These are phyloP conservation scores for Trypanosoma cruzi DNA, from an alignment of 208 protist species.

Conservation along the genomic window DNA sequence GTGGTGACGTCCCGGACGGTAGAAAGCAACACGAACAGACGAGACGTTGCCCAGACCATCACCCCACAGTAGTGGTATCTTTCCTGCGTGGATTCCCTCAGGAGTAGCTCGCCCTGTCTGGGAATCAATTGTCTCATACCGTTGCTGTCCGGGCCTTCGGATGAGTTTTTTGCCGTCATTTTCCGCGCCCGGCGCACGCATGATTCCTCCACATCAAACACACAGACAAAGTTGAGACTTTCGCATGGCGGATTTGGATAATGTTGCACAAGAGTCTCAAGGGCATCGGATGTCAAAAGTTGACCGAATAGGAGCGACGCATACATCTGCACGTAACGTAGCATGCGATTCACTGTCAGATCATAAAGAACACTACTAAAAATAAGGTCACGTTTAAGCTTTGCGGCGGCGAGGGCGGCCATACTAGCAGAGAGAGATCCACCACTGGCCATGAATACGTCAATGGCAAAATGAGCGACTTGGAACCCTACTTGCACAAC, in stretches of 20 bases:
- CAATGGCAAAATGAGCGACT: constrained; percentile 86
- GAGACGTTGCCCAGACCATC: constrained; percentile 62
- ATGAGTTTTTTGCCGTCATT: constrained; percentile 22
- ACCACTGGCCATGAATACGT: constrained; percentile 85
- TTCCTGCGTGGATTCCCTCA: constrained; percentile 31
- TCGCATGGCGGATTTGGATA: constrained; percentile 69
- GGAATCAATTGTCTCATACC: constrained; percentile 28
- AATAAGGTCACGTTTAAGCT: constrained; percentile 70
- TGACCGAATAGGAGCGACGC: constrained; percentile 43
- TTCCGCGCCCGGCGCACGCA: constrained; percentile 57
- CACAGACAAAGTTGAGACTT: constrained; percentile 52
- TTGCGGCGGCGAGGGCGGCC: constrained; percentile 55
- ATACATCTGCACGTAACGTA: constrained; percentile 42
- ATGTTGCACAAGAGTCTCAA: constrained; percentile 72
- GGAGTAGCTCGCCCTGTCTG: constrained; percentile 24
- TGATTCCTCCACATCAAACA: constrained; percentile 66
- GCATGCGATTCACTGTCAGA: constrained; percentile 43
- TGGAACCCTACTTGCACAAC: constrained; percentile 89
- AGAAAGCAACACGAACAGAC: constrained; percentile 70
- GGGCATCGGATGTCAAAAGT: constrained; percentile 40
- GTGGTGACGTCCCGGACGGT: constrained; percentile 27
- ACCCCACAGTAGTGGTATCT: constrained; percentile 70
- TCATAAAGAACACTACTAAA: constrained; percentile 89
- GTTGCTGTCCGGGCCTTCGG: constrained; percentile 6
- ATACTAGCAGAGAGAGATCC: constrained; percentile 45